These are phyloP conservation scores for Raddia distichophylla DNA, from an alignment of 176 grass and related monocot species.

Conservation along the genomic window DNA sequence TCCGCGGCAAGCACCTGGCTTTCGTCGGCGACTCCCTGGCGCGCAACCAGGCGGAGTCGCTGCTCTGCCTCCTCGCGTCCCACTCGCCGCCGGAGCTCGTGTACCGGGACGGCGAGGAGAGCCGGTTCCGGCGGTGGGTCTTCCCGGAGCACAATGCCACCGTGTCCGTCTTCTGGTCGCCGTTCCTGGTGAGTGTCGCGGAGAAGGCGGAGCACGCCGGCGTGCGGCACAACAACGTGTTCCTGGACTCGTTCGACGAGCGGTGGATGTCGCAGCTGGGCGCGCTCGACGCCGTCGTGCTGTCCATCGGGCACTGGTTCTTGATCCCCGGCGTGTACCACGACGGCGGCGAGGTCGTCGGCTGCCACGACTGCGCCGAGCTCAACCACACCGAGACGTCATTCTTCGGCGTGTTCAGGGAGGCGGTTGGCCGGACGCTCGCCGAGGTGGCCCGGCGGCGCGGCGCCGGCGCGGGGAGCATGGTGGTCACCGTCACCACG, in stretches of 20 bases:
- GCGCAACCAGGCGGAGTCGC: constrained; percentile 81
- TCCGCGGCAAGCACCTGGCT: constrained; percentile 64
- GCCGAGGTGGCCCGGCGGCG: constrained; percentile 51
- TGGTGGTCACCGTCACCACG: constrained; percentile 64
- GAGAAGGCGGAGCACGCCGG: constrained; percentile 71
- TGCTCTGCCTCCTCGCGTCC: constrained; percentile 76
- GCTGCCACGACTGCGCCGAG: constrained; percentile 75
- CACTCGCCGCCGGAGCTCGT: constrained; percentile 46
- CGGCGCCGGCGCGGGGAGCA: neutral
- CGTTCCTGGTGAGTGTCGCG: constrained; percentile 60
- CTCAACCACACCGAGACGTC: constrained; percentile 77
- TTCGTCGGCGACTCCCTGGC: constrained; percentile 88
- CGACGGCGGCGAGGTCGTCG: constrained; percentile 60
- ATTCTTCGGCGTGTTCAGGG: constrained; percentile 77
- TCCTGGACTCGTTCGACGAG: constrained; percentile 70
- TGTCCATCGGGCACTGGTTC: constrained; percentile 92
- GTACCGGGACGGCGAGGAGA: constrained; percentile 60
- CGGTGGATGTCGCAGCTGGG: constrained; percentile 63
- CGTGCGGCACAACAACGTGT: constrained; percentile 68
- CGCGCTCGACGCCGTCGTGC: constrained; percentile 46
- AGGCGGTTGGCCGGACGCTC: constrained; percentile 50
- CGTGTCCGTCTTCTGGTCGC: constrained; percentile 84
- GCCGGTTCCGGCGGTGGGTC: constrained; percentile 62
- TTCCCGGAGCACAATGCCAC: constrained; percentile 67
- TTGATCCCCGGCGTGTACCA: constrained; percentile 74